These are phyloP conservation scores for Karstenula rhodostoma DNA, from an alignment of 2,329 filamentous ascomycete species.

Conservation along the genomic window DNA sequence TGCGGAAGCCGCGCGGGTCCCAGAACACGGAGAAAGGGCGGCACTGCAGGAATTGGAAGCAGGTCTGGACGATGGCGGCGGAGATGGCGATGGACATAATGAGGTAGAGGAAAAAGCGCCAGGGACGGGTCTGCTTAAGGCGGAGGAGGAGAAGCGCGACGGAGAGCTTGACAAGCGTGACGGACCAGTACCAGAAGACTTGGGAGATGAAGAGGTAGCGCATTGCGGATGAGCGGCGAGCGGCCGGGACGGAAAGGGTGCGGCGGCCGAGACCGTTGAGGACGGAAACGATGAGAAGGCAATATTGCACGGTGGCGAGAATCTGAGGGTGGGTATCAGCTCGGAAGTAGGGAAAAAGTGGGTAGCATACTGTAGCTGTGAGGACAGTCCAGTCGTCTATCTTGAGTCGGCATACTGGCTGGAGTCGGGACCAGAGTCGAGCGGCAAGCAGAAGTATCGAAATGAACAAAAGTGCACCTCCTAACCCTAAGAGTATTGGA, in stretches of 20 bases:
- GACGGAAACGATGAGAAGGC: conserved; percentile 27
- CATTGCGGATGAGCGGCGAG: conserved; percentile 23
- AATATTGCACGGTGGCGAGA: conserved; percentile 30
- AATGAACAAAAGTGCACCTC: conserved; percentile 28
- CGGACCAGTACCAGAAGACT: conserved; percentile 38
- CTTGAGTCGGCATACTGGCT: conserved; percentile 22
- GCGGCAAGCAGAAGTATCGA: conserved; percentile 27
- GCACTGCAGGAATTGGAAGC: conserved; percentile 38
- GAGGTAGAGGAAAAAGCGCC: conserved; percentile 30
- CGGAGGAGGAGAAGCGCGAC: conserved; percentile 36
- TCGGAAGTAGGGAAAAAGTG: neutral
- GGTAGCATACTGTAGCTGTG: conserved; percentile 26
- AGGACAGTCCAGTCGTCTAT: conserved; percentile 34
- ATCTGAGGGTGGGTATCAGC: conserved; percentile 20
- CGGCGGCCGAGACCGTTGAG: conserved; percentile 34
- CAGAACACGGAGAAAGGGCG: conserved; percentile 35
- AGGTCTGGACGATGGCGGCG: conserved; percentile 28
- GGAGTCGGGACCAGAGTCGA: conserved; percentile 30
- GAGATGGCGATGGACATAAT: conserved; percentile 28
- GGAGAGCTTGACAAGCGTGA: conserved; percentile 34
- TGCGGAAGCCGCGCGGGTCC: conserved; percentile 28
- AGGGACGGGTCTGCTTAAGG: conserved; percentile 27
- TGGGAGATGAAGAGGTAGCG: conserved; percentile 36
- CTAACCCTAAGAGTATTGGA: conserved; percentile 33
- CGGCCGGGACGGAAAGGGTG: conserved; percentile 28